phyloP scores from a whole-genome alignment of 73 alveolate species.

The Stentor roeselii region DNA sequence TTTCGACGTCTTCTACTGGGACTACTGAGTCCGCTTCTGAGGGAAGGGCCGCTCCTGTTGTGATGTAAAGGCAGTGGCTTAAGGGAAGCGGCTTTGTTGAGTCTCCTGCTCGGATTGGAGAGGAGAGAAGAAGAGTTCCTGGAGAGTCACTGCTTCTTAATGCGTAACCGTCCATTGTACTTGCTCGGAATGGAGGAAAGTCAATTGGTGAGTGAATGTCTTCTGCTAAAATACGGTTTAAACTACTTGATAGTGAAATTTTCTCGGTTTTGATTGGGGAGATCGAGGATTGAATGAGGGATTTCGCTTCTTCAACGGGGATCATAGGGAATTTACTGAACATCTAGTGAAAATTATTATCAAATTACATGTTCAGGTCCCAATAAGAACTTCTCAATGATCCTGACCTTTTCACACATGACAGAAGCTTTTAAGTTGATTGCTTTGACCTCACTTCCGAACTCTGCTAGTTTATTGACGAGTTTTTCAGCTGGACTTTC shows the following conservation, averaged over 20 bases:
- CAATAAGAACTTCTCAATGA: too few relatives aligned
- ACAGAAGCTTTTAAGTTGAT: too few relatives aligned
- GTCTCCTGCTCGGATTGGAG: slow-evolving; percentile 25
- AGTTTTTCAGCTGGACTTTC: too few relatives aligned
- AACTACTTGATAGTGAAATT: not conserved
- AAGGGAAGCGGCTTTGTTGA: not conserved
- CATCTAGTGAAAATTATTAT: not conserved
- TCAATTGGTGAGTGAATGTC: slow-evolving; percentile 38
- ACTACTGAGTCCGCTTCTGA: slow-evolving; percentile 60
- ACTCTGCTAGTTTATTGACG: too few relatives aligned
- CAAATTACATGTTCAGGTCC: too few relatives aligned
- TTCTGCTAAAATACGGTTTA: slow-evolving; percentile 44
- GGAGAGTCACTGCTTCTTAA: slow-evolving; percentile 25
- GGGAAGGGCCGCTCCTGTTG: slow-evolving; percentile 80
- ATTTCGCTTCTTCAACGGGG: not conserved
- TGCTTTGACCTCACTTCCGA: too few relatives aligned
- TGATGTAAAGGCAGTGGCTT: slow-evolving; percentile 48
- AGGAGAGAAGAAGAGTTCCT: not conserved
- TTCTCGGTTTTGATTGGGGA: not conserved
- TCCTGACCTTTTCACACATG: too few relatives aligned
- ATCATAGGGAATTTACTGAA: slow-evolving; percentile 19
- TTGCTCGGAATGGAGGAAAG: slow-evolving; percentile 59
- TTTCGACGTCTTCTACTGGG: slow-evolving; percentile 56
- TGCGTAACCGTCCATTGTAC: slow-evolving; percentile 68
- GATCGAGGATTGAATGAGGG: not conserved